Evolutionary conservation across 2,329 filamentous ascomycete genomes (phyloP), one percentile per base, ranked within the genome.

Genomic region (Fusarium sp.): DNA sequence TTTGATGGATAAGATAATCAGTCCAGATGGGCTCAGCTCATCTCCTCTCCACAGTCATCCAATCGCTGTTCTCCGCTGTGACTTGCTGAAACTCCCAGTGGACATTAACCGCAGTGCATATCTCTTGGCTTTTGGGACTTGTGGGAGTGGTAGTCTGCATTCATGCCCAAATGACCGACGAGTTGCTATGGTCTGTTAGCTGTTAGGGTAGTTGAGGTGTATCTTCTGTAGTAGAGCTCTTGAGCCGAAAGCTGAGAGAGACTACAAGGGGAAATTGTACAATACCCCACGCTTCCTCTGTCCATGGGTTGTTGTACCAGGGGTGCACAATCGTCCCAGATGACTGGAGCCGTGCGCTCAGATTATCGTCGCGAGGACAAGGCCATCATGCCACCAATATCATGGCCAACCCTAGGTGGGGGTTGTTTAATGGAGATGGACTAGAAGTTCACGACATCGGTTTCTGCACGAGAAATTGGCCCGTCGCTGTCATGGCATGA

Each of bases 1-100:
- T 16, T 11, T 70, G 68, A 70, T 69, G n/a, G 67, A 70, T 70
- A 70, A 68, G 67, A 68, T 70, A 65, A 70, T 70, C 67, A 46
- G 42, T 50, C n/a, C 27, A 51, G 42, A 25, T 44, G 40, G 40
- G 40, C 40, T 25, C 40, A 46, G 23, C 42, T 44, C 40, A 44
- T 44, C 40, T 44, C 23, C 13, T 27, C 42, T 25, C 42, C 23
- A 14, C 42, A 46, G 42, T n/a, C 16, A 61, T 20, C 67, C 67
- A 70, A n/a, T 70, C 59, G 4, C 59, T 40, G 23, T 70, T 70
- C 38, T 61, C 67, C 4, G 56, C 56, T 5, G 59, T 46, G 6
- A 64, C 67, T 16, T 40, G 38, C 0, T 9, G 27, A 10, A 69
- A 67, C 23, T 50, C 56, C n/a, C 58, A 27, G 1, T 67, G 57